Evolutionary conservation across 192 early-diverging fungal species (phyloP).

Genomic region (Endogone sp.): DNA sequence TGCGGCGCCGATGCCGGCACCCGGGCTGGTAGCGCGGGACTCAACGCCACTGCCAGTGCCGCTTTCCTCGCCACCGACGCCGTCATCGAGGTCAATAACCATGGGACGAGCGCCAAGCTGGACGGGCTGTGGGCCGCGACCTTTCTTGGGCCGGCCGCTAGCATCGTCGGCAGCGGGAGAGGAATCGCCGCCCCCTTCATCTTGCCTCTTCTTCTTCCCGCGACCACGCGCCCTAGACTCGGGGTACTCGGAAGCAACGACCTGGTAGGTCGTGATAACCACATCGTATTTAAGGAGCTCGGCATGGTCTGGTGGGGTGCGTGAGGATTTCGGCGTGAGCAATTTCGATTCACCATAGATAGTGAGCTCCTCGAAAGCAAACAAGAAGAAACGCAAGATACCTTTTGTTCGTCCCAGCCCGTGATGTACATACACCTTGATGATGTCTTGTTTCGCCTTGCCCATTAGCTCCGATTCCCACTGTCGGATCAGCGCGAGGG

Average conservation of each 20-base stretch:
- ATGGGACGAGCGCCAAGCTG: neutral
- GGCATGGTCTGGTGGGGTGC: neutral
- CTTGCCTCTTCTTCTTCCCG: constrained; percentile 11
- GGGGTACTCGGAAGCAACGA: constrained; percentile 24
- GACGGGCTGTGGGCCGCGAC: neutral
- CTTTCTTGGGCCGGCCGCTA: neutral
- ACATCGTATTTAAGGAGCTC: constrained; percentile 33
- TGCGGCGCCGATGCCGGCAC: neutral
- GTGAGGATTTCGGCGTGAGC: neutral
- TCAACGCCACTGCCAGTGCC: neutral
- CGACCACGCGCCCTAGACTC: constrained; percentile 7
- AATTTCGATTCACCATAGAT: neutral
- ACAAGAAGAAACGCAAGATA: neutral
- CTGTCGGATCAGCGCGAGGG: constrained; percentile 32
- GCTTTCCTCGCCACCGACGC: neutral
- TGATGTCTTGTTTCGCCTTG: constrained; percentile 20
- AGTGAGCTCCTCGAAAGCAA: too few relatives aligned
- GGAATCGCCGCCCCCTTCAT: neutral
- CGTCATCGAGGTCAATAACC: neutral
- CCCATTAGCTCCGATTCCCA: constrained; percentile 32
- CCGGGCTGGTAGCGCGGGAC: neutral
- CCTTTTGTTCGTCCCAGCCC: constrained; percentile 23
- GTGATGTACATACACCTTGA: constrained; percentile 31
- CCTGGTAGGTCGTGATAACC: constrained; percentile 36
- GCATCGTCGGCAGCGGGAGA: neutral